Conservation (phyloP, 2,329 filamentous ascomycete species). For the Xylaria arbuscula region DNA sequence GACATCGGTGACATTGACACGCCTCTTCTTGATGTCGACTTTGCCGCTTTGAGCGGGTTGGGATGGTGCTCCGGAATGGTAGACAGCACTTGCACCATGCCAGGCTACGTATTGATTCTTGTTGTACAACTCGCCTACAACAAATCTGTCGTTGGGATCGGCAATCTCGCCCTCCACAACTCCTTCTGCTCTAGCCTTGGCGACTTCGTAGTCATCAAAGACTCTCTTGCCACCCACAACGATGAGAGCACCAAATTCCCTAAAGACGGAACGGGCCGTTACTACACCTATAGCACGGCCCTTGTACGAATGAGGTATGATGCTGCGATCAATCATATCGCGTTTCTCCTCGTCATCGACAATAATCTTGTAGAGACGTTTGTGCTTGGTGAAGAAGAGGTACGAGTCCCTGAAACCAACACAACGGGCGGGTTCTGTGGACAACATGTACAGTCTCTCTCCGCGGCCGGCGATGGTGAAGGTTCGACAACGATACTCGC, state of each 20-base stretch:
- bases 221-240: slow-evolving; percentile 90
- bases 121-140: slow-evolving; percentile 89
- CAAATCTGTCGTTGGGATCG: slow-evolving; percentile 85
- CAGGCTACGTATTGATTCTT: slow-evolving; percentile 99
- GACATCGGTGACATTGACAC: slow-evolving; percentile 87
- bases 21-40: slow-evolving; percentile 82
- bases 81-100: slow-evolving; percentile 96
- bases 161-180: slow-evolving; percentile 89
- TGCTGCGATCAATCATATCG: slow-evolving; percentile 92
- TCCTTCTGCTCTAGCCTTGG: slow-evolving; percentile 78
- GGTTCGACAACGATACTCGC: slow-evolving; percentile 94
- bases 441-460: slow-evolving; percentile 94
- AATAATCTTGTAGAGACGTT: slow-evolving; percentile 96
- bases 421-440: slow-evolving; percentile 94
- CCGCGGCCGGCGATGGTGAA: slow-evolving; percentile 90
- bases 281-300: slow-evolving; percentile 97
- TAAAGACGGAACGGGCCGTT: slow-evolving; percentile 94
- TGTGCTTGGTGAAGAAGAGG: slow-evolving; percentile 98
- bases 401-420: slow-evolving; percentile 98
- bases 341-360: slow-evolving; percentile 97
- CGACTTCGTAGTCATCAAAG: slow-evolving; percentile 88
- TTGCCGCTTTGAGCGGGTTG: slow-evolving; percentile 82
- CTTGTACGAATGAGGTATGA: slow-evolving; percentile 99
- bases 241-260: slow-evolving; percentile 95
- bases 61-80: slow-evolving; percentile 83